These are phyloP conservation scores for Pichia sp. DNA, from an alignment of 1,139 yeast genomes.

Conservation along the genomic window DNA sequence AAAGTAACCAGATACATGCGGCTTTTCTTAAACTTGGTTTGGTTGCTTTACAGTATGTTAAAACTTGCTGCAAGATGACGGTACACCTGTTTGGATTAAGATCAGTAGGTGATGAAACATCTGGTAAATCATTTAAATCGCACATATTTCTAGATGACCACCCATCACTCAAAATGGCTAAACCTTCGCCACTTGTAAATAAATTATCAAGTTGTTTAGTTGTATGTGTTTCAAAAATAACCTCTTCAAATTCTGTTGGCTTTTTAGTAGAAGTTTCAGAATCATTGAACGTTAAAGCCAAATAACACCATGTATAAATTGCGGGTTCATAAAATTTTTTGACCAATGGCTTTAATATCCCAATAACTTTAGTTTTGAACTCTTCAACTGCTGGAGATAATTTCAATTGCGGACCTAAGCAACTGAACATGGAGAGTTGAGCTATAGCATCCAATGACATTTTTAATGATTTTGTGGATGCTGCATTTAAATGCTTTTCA, in stretches of 20 bases:
- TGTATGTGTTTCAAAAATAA: slow-evolving; percentile 50
- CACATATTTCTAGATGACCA: slow-evolving; percentile 60
- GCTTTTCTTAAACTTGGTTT: slow-evolving; percentile 69
- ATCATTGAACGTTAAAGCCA: slow-evolving; percentile 39
- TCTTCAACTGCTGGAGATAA: slow-evolving; percentile 15
- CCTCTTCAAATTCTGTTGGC: slow-evolving; percentile 35
- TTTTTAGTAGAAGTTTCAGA: not conserved
- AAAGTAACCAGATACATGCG: slow-evolving; percentile 80
- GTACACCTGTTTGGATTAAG: slow-evolving; percentile 19
- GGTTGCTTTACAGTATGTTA: slow-evolving; percentile 51
- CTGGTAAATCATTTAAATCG: slow-evolving; percentile 26
- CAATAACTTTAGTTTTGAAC: slow-evolving; percentile 29
- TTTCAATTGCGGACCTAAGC: slow-evolving; percentile 34
- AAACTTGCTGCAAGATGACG: slow-evolving; percentile 40
- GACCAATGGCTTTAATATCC: slow-evolving; percentile 37
- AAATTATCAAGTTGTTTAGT: slow-evolving; percentile 69
- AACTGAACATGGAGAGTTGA: slow-evolving; percentile 58
- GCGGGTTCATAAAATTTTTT: slow-evolving; percentile 58
- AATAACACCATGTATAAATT: slow-evolving; percentile 47
- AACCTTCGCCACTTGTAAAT: slow-evolving; percentile 81
- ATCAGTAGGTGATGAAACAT: slow-evolving; percentile 9
- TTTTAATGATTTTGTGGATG: slow-evolving; percentile 24
- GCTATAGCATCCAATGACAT: slow-evolving; percentile 42
- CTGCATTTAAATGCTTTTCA: slow-evolving; percentile 19
- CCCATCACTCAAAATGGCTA: slow-evolving; percentile 65